Percentiles rank a stretch among this genome's conserved stretches.
phyloP scores from a whole-genome alignment of 2,329 filamentous ascomycete species.

The Volutella citrinella region DNA sequence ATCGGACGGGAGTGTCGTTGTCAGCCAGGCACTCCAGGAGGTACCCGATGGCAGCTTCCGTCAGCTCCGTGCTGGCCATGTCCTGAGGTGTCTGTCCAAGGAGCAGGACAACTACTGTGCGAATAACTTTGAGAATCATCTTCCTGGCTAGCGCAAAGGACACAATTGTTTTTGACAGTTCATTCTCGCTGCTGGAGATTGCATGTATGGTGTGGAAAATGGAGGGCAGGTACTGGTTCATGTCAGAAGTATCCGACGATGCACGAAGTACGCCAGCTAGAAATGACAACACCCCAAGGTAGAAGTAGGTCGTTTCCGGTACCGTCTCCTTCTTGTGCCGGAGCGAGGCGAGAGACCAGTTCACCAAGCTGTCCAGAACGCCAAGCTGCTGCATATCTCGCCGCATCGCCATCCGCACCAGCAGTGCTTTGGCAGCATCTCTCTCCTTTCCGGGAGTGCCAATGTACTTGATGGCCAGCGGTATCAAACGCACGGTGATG shows the following conservation, averaged over 20 bases:
- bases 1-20: constrained; percentile 84
- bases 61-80: constrained; percentile 47
- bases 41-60: constrained; percentile 81
- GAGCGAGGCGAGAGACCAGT: constrained; percentile 67
- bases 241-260: constrained; percentile 70
- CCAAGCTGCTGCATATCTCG: constrained; percentile 82
- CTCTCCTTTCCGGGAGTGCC: constrained; percentile 79
- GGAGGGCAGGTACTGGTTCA: constrained; percentile 61
- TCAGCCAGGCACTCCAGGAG: constrained; percentile 77
- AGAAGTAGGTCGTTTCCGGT: constrained; percentile 63
- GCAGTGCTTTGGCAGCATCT: constrained; percentile 78
- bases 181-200: constrained; percentile 50
- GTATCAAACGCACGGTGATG: constrained; percentile 67
- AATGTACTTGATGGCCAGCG: constrained; percentile 69
- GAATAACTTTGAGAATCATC: constrained; percentile 78
- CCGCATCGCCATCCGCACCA: constrained; percentile 79
- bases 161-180: constrained; percentile 51
- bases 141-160: constrained; percentile 80
- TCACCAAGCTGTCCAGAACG: constrained; percentile 63
- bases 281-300: constrained; percentile 76
- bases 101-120: constrained; percentile 67
- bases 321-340: constrained; percentile 36
- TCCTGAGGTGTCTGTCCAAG: constrained; percentile 50
- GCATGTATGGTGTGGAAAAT: constrained; percentile 66
- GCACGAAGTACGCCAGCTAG: constrained; percentile 69